Conservation (phyloP, 2,329 filamentous ascomycete species). For the Paraphaeosphaeria minitans region DNA sequence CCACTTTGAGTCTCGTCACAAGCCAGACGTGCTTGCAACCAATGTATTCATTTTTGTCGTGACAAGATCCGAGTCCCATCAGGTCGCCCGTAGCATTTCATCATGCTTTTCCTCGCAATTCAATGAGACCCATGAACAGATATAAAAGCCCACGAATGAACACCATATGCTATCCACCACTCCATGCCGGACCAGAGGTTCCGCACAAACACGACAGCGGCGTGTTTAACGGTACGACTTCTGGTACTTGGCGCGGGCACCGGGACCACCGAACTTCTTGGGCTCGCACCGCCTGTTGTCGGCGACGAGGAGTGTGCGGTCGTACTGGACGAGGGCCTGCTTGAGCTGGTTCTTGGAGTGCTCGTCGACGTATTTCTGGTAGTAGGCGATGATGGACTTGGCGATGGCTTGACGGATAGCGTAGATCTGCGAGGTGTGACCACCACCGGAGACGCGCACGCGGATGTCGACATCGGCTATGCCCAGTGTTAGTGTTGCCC, state of each 20-base stretch:
- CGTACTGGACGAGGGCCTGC: conserved; percentile 93
- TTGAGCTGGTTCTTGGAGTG: conserved; percentile 99
- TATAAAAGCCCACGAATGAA: conserved; percentile 44
- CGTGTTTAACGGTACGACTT: conserved; percentile 93
- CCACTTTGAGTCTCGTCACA: conserved; percentile 13
- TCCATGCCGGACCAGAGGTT: conserved; percentile 10
- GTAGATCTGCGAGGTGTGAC: conserved; percentile 97
- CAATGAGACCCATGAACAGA: conserved; percentile 37
- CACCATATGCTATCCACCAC: conserved; percentile 38
- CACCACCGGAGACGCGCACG: conserved; percentile 94
- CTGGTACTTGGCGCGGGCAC: conserved; percentile 96
- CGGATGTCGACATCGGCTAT: conserved; percentile 89
- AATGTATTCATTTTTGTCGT: conserved; percentile 49
- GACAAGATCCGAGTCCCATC: conserved; percentile 42
- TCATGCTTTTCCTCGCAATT: conserved; percentile 27
- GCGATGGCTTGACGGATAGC: conserved; percentile 98
- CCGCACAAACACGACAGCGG: background rate
- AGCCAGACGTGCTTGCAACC: conserved; percentile 38
- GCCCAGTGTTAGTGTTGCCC: conserved; percentile 19
- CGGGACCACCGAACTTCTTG: conserved; percentile 96
- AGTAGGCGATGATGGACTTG: conserved; percentile 96
- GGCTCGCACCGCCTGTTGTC: conserved; percentile 99
- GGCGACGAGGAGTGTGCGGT: conserved; percentile 96
- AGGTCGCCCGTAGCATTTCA: conserved; percentile 26
- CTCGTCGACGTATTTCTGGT: conserved; percentile 99